phyloP scores from a whole-genome alignment of 257 asterid genomes.

The Primulina tabacum region DNA sequence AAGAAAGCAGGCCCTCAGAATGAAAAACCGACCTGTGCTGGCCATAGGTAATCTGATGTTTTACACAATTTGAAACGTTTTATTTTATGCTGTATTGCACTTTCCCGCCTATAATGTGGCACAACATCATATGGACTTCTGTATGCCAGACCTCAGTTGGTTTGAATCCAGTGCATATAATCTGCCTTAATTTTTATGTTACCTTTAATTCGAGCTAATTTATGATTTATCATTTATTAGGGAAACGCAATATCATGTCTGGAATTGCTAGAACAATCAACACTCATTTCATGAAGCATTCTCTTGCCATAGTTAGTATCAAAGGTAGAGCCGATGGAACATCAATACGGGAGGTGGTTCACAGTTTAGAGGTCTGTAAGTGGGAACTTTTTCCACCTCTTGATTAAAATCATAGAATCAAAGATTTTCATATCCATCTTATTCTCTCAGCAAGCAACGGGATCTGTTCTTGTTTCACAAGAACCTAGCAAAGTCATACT shows the following conservation, averaged over 20 bases:
- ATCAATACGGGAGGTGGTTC: constrained; percentile 78
- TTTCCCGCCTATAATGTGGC: constrained; percentile 8
- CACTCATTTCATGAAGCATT: constrained; percentile 65
- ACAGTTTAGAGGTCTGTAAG: constrained; percentile 69
- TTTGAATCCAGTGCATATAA: not conserved
- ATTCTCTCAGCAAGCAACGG: constrained; percentile 76
- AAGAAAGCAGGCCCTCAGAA: constrained; percentile 76
- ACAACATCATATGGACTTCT: not conserved
- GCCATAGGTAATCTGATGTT: constrained; percentile 67
- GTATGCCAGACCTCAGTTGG: not conserved
- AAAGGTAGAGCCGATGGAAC: constrained; percentile 97
- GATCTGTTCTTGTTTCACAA: constrained; percentile 82
- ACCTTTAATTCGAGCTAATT: not conserved
- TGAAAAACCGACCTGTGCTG: constrained; percentile 61
- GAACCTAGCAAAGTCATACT: constrained; percentile 96
- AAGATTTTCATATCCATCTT: not conserved
- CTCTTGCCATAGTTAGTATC: constrained; percentile 85
- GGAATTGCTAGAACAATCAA: constrained; percentile 72
- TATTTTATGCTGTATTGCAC: not conserved
- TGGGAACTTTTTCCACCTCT: constrained; percentile 8
- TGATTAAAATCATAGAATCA: constrained; percentile 9
- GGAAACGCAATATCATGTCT: constrained; percentile 69
- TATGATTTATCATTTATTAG: constrained; percentile 31
- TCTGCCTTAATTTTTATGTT: not conserved
- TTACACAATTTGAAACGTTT: not conserved